Conservation (phyloP, 2,329 filamentous ascomycete genomes). For the Trichophyton benhamiae region DNA sequence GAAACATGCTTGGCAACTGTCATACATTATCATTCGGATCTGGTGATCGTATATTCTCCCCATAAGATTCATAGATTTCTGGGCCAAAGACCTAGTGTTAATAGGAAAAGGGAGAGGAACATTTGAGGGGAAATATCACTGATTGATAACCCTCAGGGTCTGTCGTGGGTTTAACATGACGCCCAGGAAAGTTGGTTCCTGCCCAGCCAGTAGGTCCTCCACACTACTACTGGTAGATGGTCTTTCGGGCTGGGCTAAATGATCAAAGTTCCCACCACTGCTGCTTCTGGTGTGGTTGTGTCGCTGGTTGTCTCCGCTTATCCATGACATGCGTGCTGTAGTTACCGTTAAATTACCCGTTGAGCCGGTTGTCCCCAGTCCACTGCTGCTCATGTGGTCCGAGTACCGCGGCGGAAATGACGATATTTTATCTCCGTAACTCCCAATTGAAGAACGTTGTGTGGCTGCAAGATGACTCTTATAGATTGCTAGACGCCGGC, state of each 20-base stretch:
- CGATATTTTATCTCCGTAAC: conserved; percentile 17
- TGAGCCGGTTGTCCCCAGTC: background rate
- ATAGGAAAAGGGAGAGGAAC: background rate
- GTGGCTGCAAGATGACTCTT: conserved; percentile 55
- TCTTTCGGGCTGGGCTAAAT: conserved; percentile 8
- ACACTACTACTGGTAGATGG: conserved; percentile 36
- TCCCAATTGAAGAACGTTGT: conserved; percentile 43
- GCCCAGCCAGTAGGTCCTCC: conserved; percentile 48
- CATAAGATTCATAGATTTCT: background rate
- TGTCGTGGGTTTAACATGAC: conserved; percentile 56
- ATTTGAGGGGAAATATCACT: conserved; percentile 28
- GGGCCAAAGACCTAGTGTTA: conserved; percentile 13
- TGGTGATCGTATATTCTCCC: background rate
- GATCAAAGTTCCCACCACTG: background rate
- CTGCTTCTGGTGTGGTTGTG: background rate
- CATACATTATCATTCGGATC: background rate
- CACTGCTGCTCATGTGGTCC: conserved; percentile 16
- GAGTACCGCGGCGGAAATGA: conserved; percentile 12
- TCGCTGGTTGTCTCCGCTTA: background rate
- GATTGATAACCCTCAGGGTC: conserved; percentile 57
- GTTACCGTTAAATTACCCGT: conserved; percentile 11
- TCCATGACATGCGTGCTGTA: background rate
- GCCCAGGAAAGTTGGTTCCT: conserved; percentile 60
- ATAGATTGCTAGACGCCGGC: conserved; percentile 57
- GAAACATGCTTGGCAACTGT: background rate